Evolutionary conservation across 306 rosid genomes (phyloP).

Genomic region (Quercus glauca): DNA sequence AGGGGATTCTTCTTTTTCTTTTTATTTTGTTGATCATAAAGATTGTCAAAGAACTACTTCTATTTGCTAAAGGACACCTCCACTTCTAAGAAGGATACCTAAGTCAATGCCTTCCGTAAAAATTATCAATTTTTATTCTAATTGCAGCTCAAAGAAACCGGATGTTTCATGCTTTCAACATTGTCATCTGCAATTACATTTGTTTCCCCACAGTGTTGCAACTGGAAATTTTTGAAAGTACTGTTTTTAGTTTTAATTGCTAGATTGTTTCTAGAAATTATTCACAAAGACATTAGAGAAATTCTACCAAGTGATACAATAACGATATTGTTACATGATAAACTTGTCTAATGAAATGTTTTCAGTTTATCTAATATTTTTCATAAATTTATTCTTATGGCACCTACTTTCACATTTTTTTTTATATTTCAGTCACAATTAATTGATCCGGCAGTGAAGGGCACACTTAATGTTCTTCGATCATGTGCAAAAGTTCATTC

Average conservation of each 20-base stretch:
- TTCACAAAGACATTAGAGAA: too few species aligned
- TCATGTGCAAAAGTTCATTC: conserved; percentile 11
- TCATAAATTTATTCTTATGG: not conserved
- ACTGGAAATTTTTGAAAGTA: not conserved
- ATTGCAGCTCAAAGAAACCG: not conserved
- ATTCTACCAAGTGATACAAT: too few species aligned
- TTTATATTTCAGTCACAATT: conserved; percentile 12
- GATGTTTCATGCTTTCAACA: not conserved
- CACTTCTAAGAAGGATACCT: not conserved
- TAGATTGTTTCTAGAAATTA: not conserved
- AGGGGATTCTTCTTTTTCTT: too few species aligned
- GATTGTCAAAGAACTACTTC: too few species aligned
- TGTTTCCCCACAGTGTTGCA: not conserved
- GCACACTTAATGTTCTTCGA: conserved; percentile 26
- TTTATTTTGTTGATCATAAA: too few species aligned
- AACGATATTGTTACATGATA: not conserved
- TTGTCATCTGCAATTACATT: not conserved
- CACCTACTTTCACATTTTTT: not conserved
- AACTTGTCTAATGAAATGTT: not conserved
- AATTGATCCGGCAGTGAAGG: conserved; percentile 33
- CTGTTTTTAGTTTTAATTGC: not conserved
- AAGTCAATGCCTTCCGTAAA: not conserved
- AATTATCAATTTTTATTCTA: not conserved
- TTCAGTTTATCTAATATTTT: not conserved
- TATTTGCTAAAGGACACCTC: not conserved